These are phyloP conservation scores for Aphanomyces cochlioides DNA, from an alignment of 352 stramenopile species.

Conservation along the genomic window DNA sequence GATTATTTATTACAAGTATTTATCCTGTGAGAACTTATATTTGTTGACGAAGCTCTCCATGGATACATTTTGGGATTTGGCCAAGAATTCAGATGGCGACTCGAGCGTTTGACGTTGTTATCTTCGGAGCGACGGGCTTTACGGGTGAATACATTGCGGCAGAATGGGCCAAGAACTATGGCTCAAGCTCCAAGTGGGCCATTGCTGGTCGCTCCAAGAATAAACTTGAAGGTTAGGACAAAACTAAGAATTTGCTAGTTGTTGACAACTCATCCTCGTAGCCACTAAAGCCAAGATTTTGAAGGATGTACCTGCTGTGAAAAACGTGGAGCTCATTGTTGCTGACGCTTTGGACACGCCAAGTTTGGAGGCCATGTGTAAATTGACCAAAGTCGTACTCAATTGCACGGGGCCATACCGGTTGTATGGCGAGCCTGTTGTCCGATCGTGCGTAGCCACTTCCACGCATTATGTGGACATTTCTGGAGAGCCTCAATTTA, in stretches of 20 bases:
- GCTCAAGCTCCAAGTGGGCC: background rate
- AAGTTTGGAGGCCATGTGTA: conserved; percentile 11
- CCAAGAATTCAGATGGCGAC: too few species aligned
- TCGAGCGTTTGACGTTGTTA: conserved; percentile 6
- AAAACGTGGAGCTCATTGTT: conserved; percentile 5
- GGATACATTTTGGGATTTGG: too few species aligned
- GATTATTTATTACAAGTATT: too few species aligned
- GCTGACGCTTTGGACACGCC: conserved; percentile 14
- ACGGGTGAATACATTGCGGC: conserved; percentile 26
- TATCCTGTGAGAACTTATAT: too few species aligned
- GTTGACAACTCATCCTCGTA: background rate
- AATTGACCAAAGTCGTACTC: conserved; percentile 22
- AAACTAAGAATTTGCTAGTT: background rate
- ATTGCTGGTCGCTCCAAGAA: conserved; percentile 17
- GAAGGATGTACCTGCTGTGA: background rate
- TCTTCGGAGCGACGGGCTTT: conserved; percentile 26
- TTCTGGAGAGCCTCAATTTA: conserved; percentile 27
- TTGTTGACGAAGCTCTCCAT: too few species aligned
- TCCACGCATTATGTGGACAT: conserved; percentile 30
- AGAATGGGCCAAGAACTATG: conserved; percentile 17
- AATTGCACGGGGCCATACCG: conserved; percentile 27
- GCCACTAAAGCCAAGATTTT: background rate
- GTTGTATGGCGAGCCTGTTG: conserved; percentile 24
- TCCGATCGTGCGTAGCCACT: conserved; percentile 2
- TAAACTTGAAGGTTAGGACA: conserved; percentile 16